Conservation (phyloP, 2,329 filamentous ascomycete species). For the Aureobasidium subglaciale region DNA sequence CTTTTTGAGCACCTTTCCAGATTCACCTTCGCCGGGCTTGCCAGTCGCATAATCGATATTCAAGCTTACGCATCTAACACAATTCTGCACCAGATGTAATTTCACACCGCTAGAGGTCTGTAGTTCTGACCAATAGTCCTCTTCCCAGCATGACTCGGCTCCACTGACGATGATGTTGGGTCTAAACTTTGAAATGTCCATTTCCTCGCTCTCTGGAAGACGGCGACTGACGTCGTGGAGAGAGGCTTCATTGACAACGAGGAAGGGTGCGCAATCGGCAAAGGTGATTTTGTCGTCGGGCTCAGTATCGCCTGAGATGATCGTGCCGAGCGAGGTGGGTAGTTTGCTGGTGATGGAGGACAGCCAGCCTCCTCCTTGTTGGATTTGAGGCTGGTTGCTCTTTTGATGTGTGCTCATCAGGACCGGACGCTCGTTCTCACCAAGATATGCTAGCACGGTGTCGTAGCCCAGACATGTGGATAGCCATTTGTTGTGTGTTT, state of each 20-base stretch:
- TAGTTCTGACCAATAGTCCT: constrained; percentile 41
- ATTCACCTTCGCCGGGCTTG: constrained; percentile 29
- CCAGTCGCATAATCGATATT: constrained; percentile 44
- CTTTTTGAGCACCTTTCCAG: constrained; percentile 38
- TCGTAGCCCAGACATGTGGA: constrained; percentile 37
- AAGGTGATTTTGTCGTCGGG: constrained; percentile 51
- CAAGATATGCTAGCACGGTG: constrained; percentile 38
- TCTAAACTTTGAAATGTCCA: constrained; percentile 42
- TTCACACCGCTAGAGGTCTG: constrained; percentile 23
- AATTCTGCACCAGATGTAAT: constrained; percentile 38
- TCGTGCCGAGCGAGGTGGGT: constrained; percentile 18
- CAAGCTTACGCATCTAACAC: constrained; percentile 38
- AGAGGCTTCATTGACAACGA: constrained; percentile 64
- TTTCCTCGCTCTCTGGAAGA: constrained; percentile 29
- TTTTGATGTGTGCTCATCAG: constrained; percentile 28
- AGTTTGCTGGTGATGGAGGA: constrained; percentile 24
- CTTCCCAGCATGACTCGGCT: constrained; percentile 35
- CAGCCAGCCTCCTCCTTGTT: constrained; percentile 26
- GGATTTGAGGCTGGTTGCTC: background rate
- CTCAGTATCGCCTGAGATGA: constrained; percentile 2
- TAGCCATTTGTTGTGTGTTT: constrained; percentile 38
- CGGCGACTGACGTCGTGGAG: constrained; percentile 55
- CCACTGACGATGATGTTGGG: constrained; percentile 40
- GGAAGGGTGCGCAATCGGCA: constrained; percentile 66
- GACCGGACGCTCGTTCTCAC: constrained; percentile 34